Base-by-base conservation (phyloP, 2,329 filamentous ascomycete genomes). In the Calonectria pteridis region DNA sequence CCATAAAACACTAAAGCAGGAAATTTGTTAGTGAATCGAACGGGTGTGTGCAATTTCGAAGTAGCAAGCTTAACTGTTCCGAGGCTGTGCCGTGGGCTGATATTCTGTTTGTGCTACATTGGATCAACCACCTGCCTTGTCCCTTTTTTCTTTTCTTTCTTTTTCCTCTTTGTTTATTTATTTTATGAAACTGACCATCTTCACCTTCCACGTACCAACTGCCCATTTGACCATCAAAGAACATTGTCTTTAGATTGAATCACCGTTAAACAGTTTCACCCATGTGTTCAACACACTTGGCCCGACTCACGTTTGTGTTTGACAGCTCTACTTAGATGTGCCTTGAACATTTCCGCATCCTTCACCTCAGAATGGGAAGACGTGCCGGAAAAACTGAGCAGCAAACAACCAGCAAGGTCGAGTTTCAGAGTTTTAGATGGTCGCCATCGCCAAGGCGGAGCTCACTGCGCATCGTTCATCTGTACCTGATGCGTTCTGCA, bases 371-470 rank as follows among this genome's bases (percentile, higher is more conserved):
- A 23, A 23, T 23, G 23, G 43, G 10, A 10, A n/a, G 23, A 23
- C 43, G 20, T 23, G n/a, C 43, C 43, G 11, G 43, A 13, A 26
- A 40, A 14, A 26, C 6, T 26, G 33, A 40, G 14, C 33, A 28
- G 33, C 18, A 37, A 28, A 4, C 26, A 62, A 13, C 33, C 18
- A 18, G 23, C 55, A 62, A 35, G 55, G 23, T 37, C 55, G 16
- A 26, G 55, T 62, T 62, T 59, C 55, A 40, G 55, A 40, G 55
- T 59, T 59, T 62, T 35, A 62, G 55, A 62, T 62, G 33, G 55
- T 40, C 55, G 35, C 33, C 14, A 55, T 31, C 40, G 31, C 46
- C 31, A 28, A 29, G 16, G 23, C 37, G 35, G 26, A 62, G 16
- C 33, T 40, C 33, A 13, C 26, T 40, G n/a, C 55, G 26, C 23